A percentile compares a stretch with the other conserved stretches of the same genome.
Conservation (phyloP, 2,329 filamentous ascomycete genomes). For the Phyllosticta citrichinensis region DNA sequence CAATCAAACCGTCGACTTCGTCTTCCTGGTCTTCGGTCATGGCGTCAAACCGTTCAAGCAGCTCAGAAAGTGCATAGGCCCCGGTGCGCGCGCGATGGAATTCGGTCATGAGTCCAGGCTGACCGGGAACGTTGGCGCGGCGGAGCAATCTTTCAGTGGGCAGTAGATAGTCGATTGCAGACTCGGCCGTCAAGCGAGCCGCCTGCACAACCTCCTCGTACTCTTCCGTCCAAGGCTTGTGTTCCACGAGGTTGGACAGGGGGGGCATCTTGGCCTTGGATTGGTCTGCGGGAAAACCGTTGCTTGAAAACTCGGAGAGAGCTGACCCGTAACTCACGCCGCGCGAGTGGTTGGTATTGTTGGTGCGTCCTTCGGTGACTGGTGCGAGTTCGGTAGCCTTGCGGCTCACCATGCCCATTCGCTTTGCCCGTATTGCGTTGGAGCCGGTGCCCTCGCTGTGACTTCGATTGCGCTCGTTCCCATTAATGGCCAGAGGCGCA, state of each 20-base stretch:
- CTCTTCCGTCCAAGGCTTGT: constrained; percentile 38
- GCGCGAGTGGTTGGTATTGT: constrained; percentile 45
- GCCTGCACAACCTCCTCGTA: constrained; percentile 44
- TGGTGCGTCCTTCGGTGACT: constrained; percentile 42
- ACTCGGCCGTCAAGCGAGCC: constrained; percentile 37
- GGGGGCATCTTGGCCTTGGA: constrained; percentile 25
- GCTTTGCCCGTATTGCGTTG: constrained; percentile 43
- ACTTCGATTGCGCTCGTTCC: constrained; percentile 57
- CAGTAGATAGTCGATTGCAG: constrained; percentile 13
- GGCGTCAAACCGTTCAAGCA: constrained; percentile 40
- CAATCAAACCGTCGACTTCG: constrained; percentile 29
- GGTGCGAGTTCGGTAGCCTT: constrained; percentile 38
- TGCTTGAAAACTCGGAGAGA: constrained; percentile 15
- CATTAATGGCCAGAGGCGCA: constrained; percentile 55
- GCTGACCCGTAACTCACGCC: constrained; percentile 49
- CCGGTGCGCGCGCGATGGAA: constrained; percentile 16
- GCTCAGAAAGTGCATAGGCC: constrained; percentile 39
- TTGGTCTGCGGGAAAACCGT: constrained; percentile 6
- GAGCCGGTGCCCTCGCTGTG: constrained; percentile 50
- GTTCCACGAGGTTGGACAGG: constrained; percentile 48
- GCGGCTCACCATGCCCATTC: constrained; percentile 42
- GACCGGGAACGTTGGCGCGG: constrained; percentile 5
- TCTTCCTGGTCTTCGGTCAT: constrained; percentile 42
- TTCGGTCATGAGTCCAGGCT: constrained; percentile 35
- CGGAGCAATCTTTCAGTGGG: constrained; percentile 6